Evolutionary conservation across 495 filamentous ascomycete species (phyloP), one percentile per base, ranked within the genome.

Genomic region (Pseudoneurospora amorphoporcata): DNA sequence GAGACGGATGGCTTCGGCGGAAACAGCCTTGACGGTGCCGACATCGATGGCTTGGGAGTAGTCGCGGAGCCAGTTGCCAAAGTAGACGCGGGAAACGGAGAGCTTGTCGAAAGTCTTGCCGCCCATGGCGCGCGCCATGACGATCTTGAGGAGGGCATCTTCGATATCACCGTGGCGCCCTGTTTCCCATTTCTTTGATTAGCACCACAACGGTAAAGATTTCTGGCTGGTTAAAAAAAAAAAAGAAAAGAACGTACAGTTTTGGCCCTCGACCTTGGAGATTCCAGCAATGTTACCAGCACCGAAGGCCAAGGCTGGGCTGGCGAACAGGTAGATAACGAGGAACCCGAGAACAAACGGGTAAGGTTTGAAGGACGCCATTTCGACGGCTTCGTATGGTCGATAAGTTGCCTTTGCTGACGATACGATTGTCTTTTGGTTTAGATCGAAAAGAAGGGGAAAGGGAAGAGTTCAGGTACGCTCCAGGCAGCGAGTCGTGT

Each of bases 101-200:
- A 97, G 87, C 82, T 94, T 94, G 83, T 88, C 86, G 79, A 97
- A 97, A 75, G 93, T 95, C 84, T 92, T 91, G 75, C 92, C 92
- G 73, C 92, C 92, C 45, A 90, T 89, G 71, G 88, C 88, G 69
- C 87, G 86, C n/a, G 93, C 90, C 86, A 95, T 90, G 71, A 90
- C 78, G 38, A 97, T 82, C 68, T 84, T 87, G 72, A 97, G 88
- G 23, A 97, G 87, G 39, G 91, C 88, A 85, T 97, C 94, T 86
- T 97, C 94, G 78, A 97, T 95, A 81, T 98, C 95, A 72, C 94
- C 94, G 89, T 97, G 94, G 68, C 94, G 93, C 92, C 92, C 85
- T 88, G 71, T 65, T 65, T 65, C 29, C 10, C 43, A 19, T 29
- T 5, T 58, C 23, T 58, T 8, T 65, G 53, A 8, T 65, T 65